Conservation (phyloP, 345 rosid genomes). For the Moricandia moricandioides region DNA sequence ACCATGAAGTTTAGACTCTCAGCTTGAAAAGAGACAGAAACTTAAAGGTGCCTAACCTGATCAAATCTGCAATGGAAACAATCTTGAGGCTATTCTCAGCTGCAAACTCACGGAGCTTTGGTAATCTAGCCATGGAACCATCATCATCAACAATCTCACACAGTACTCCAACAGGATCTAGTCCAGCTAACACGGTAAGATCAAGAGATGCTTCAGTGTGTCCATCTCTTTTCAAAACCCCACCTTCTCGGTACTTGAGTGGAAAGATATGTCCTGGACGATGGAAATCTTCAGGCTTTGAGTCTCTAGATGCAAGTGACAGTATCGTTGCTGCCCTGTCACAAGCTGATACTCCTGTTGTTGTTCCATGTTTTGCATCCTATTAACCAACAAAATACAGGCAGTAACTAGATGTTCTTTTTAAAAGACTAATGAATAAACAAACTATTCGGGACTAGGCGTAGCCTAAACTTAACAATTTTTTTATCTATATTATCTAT, state of each 20-base stretch:
- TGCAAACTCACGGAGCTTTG: constrained; percentile 70
- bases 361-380: constrained; percentile 93
- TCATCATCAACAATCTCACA: constrained; percentile 87
- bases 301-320: constrained; percentile 70
- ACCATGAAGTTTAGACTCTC: not conserved
- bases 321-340: constrained; percentile 79
- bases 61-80: constrained; percentile 77
- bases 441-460: too few species aligned
- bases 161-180: constrained; percentile 73
- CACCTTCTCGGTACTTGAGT: constrained; percentile 76
- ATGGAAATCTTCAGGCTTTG: constrained; percentile 83
- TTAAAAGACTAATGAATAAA: too few species aligned
- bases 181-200: constrained; percentile 77
- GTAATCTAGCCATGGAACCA: constrained; percentile 88
- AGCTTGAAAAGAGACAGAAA: not conserved
- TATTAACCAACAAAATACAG: constrained; percentile 18
- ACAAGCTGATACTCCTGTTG: constrained; percentile 86
- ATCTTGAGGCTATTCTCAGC: constrained; percentile 57
- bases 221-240: constrained; percentile 88
- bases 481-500: too few species aligned
- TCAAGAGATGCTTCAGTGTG: constrained; percentile 94
- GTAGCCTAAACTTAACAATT: too few species aligned
- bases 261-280: constrained; percentile 94
- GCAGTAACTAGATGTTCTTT: too few species aligned
- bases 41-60: constrained; percentile 46